Conservation (phyloP, 148 eudicot genomes). For the Fagopyrum tataricum region DNA sequence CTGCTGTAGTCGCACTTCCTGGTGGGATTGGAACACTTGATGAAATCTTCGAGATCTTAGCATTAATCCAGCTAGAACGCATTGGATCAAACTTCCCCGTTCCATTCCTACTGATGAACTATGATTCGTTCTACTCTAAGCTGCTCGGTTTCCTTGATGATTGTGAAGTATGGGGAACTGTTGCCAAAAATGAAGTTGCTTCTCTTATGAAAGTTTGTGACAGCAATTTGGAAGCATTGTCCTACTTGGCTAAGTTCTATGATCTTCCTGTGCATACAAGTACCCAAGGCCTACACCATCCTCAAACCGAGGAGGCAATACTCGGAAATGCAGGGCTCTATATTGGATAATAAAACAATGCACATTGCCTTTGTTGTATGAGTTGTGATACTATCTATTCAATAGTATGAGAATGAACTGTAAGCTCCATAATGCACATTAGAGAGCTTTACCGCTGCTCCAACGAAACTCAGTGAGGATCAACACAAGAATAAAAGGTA, state of each 20-base stretch:
- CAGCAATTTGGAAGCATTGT: constrained; percentile 58
- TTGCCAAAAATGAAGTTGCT: constrained; percentile 63
- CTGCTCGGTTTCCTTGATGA: constrained; percentile 66
- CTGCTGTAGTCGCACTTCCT: constrained; percentile 80
- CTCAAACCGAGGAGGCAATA: not conserved
- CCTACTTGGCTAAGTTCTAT: constrained; percentile 54
- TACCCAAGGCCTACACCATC: not conserved
- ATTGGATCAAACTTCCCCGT: constrained; percentile 69
- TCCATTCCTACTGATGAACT: constrained; percentile 80
- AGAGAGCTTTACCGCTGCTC: not conserved
- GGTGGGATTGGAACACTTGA: constrained; percentile 93
- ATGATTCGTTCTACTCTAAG: constrained; percentile 67
- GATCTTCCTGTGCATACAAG: constrained; percentile 19
- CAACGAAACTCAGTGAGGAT: too few relatives aligned
- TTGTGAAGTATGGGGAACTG: constrained; percentile 66
- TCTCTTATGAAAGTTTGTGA: constrained; percentile 78
- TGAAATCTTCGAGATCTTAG: constrained; percentile 74
- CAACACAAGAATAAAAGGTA: too few relatives aligned
- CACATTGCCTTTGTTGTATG: not conserved
- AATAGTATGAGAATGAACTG: not conserved
- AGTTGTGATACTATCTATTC: not conserved
- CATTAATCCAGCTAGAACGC: constrained; percentile 69
- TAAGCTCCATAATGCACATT: not conserved
- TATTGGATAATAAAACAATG: not conserved
- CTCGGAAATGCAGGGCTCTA: not conserved